phyloP scores from a whole-genome alignment of 2,329 filamentous ascomycete species.

The Gliomastix tumulicola region DNA sequence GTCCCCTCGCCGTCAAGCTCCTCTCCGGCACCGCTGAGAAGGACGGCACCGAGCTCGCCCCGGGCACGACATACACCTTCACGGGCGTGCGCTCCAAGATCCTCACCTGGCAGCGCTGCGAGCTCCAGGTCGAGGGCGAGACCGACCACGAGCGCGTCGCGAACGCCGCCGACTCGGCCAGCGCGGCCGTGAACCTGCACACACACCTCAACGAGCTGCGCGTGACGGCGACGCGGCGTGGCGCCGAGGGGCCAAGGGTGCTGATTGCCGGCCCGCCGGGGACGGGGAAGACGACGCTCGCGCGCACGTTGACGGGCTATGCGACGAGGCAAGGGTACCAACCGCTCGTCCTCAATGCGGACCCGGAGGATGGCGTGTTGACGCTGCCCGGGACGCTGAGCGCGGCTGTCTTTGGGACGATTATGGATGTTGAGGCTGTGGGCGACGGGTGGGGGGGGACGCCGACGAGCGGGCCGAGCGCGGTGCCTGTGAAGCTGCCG shows the following conservation, averaged over 20 bases:
- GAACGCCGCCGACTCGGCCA: conserved; percentile 75
- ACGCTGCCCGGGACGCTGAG: conserved; percentile 75
- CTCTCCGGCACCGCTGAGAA: conserved; percentile 81
- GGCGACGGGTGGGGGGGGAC: conserved; percentile 86
- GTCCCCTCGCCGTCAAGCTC: conserved; percentile 48
- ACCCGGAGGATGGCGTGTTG: conserved; percentile 74
- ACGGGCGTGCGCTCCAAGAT: conserved; percentile 78
- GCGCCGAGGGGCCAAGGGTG: conserved; percentile 65
- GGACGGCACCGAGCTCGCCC: conserved; percentile 89
- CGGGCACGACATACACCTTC: conserved; percentile 74
- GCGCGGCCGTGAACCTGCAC: conserved; percentile 78
- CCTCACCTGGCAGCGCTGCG: conserved; percentile 87
- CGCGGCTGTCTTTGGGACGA: conserved; percentile 77
- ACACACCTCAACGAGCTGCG: conserved; percentile 74
- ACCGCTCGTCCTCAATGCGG: conserved; percentile 77
- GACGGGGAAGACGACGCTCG: conserved; percentile 76
- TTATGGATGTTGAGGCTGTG: conserved; percentile 74
- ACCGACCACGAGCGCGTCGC: conserved; percentile 49
- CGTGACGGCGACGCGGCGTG: conserved; percentile 43
- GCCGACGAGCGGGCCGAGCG: conserved; percentile 83
- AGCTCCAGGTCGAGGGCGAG: conserved; percentile 65
- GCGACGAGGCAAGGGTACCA: conserved; percentile 67
- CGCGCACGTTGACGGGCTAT: conserved; percentile 72
- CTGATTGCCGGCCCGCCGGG: conserved; percentile 73
- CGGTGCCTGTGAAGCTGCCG: conserved; percentile 84